These are phyloP conservation scores for Phytopythium chamaehyphon DNA, from an alignment of 352 stramenopile genomes.

Conservation along the genomic window DNA sequence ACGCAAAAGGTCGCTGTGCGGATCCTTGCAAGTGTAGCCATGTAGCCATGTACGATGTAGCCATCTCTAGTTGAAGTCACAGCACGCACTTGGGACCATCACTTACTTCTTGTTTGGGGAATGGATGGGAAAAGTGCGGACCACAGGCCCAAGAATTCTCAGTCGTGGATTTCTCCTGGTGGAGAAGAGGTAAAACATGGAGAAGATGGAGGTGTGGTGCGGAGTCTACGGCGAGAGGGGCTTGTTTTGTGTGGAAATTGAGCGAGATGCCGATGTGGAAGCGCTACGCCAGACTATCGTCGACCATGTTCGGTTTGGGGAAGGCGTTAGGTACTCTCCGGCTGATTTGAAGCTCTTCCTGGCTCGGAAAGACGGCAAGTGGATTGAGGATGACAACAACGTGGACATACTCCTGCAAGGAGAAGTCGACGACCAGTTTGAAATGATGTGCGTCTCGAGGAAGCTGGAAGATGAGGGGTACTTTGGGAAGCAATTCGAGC, in stretches of 20 bases:
- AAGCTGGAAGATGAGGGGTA: conserved; percentile 13
- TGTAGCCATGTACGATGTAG: too few relatives aligned
- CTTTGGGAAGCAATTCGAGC: conserved; percentile 3
- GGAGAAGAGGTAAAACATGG: too few relatives aligned
- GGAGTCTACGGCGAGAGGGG: conserved; percentile 21
- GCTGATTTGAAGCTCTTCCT: conserved; percentile 15
- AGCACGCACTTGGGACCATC: too few relatives aligned
- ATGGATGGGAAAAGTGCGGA: too few relatives aligned
- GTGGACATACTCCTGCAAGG: conserved; percentile 7
- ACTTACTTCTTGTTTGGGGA: too few relatives aligned
- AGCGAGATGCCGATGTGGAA: conserved; percentile 13
- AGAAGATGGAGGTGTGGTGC: conserved; percentile 10
- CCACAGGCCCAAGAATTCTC: too few relatives aligned
- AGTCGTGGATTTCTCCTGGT: too few relatives aligned
- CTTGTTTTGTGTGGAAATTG: conserved; percentile 18
- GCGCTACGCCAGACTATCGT: conserved; percentile 18
- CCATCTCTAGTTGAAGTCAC: too few relatives aligned
- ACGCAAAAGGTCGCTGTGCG: conserved; percentile 5
- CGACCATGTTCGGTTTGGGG: not conserved
- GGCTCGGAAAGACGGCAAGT: conserved; percentile 15
- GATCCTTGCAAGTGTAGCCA: too few relatives aligned
- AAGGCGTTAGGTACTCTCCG: not conserved
- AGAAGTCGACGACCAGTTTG: conserved; percentile 7
- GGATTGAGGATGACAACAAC: conserved; percentile 14
- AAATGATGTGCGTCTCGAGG: conserved; percentile 12